Evolutionary conservation across 1,284 basidiomycete species (phyloP), one percentile per base, ranked within the genome.

Genomic region (Boletellus deceptivus): DNA sequence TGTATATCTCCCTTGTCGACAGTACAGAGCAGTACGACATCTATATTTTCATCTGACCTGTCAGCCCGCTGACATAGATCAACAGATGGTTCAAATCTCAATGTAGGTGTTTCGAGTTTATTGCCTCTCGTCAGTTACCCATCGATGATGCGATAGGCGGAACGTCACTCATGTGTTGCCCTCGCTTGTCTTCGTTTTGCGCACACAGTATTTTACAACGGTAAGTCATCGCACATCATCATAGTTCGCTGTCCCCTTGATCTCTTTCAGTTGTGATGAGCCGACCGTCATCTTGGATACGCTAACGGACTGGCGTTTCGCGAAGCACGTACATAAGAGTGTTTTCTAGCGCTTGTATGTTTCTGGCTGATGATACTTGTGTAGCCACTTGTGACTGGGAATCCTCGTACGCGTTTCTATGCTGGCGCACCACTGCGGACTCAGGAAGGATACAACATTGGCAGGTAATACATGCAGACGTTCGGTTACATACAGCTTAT

Each of bases 351-450:
- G 20, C 20, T 36, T 13, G 35, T 34, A 22, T 48, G 7, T 37
- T 22, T 43, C 16, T 16, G 10, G 40, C 31, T 16, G n/a, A 39
- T 59, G 34, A 54, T 35, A 4, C 3, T 25, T 5, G 29, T 49
- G 9, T 71, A 96, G 83, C 94, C 94, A 0, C 75, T 89, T 44
- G 91, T 93, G 24, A 71, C 71, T 5, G 85, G 82, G 1, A 58
- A 72, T 22, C 89, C 91, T 1, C 69, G 83, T 56, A 78, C 93
- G 22, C 81, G 91, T 27, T 98, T 98, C 70, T 97, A 96, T 64
- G 94, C 94, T 4, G 93, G 91, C 16, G 91, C 91, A 24, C 94
- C 94, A 2, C 66, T 98, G 38, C 80, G 91, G 22, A 97, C 94
- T 0, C 77, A 86, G 43, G 93, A 97, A 54, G 95, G 94, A 4